These are phyloP conservation scores for Zygosaccharomyces pseudorouxii DNA, from an alignment of 805 yeast genomes.

Conservation along the genomic window DNA sequence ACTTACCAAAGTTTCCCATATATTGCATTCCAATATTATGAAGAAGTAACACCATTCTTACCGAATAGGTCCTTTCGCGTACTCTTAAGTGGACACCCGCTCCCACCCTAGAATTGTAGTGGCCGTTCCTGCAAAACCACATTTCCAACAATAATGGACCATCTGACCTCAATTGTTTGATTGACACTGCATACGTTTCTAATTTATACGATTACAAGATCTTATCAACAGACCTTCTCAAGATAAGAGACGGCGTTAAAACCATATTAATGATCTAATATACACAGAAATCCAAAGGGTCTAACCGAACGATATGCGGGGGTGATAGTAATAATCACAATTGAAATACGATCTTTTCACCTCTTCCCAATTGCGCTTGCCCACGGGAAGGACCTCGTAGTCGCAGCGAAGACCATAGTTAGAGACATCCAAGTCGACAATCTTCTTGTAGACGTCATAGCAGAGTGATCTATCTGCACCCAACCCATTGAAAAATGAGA, in stretches of 20 bases:
- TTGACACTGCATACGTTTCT: no score
- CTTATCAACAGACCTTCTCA: background rate
- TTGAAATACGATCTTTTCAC: slow-evolving; percentile 35
- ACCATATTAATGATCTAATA: background rate
- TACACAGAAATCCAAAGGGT: background rate
- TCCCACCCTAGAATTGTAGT: no score
- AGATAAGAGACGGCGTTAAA: background rate
- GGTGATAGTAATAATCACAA: slow-evolving; percentile 35
- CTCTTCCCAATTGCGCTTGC: slow-evolving; percentile 32
- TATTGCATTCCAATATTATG: background rate
- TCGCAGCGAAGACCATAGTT: slow-evolving; percentile 71
- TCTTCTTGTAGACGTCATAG: slow-evolving; percentile 78
- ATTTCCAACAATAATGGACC: no score
- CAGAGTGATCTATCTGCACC: slow-evolving; percentile 74
- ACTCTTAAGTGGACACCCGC: background rate
- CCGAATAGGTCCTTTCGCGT: background rate
- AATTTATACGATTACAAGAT: background rate
- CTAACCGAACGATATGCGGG: slow-evolving; percentile 25
- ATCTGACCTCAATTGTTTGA: no score
- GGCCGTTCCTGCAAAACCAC: no score
- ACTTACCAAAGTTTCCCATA: background rate
- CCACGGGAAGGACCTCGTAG: slow-evolving; percentile 37
- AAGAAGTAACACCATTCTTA: background rate
- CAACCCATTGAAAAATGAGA: slow-evolving; percentile 88
- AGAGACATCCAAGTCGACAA: slow-evolving; percentile 72